Evolutionary conservation across 2,329 filamentous ascomycete species (phyloP).

Genomic region (Penicillium sp.): DNA sequence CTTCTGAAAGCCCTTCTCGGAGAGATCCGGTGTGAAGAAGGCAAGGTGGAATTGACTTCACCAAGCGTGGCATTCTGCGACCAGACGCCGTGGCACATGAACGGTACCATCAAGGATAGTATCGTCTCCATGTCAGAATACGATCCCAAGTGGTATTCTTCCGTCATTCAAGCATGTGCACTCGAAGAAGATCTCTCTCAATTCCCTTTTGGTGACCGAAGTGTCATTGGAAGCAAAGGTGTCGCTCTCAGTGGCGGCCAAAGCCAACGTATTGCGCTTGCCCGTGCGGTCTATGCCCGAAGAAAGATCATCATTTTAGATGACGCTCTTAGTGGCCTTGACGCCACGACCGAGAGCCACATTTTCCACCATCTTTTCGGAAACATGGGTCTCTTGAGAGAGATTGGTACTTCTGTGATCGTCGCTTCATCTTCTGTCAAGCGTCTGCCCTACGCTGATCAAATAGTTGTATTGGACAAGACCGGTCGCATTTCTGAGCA

Average conservation of each 20-base stretch:
- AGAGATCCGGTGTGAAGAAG: slow-evolving; percentile 46
- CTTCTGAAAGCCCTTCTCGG: slow-evolving; percentile 55
- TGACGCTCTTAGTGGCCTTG: slow-evolving; percentile 60
- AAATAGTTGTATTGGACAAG: slow-evolving; percentile 49
- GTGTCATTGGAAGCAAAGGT: slow-evolving; percentile 58
- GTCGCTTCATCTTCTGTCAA: slow-evolving; percentile 49
- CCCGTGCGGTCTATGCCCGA: slow-evolving; percentile 58
- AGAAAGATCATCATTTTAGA: slow-evolving; percentile 57
- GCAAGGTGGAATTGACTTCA: slow-evolving; percentile 41
- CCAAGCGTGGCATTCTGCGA: slow-evolving; percentile 50
- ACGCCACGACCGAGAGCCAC: slow-evolving; percentile 56
- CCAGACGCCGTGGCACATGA: slow-evolving; percentile 51
- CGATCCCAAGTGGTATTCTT: slow-evolving; percentile 46
- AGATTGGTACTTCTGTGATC: slow-evolving; percentile 48
- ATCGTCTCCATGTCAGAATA: slow-evolving; percentile 47
- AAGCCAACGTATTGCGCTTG: slow-evolving; percentile 60
- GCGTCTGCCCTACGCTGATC: slow-evolving; percentile 51
- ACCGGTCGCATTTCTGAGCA: slow-evolving; percentile 50
- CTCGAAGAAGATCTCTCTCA: slow-evolving; percentile 49
- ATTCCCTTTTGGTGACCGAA: slow-evolving; percentile 51
- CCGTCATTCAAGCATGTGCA: slow-evolving; percentile 46
- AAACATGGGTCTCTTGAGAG: slow-evolving; percentile 52
- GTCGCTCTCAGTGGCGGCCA: slow-evolving; percentile 60
- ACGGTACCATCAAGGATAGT: slow-evolving; percentile 49
- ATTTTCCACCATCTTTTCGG: slow-evolving; percentile 57